A percentile compares a stretch with the other conserved stretches of the same genome.
Evolutionary conservation across 768 basidiomycete species (phyloP).

Genomic region (Terana coerulea): DNA sequence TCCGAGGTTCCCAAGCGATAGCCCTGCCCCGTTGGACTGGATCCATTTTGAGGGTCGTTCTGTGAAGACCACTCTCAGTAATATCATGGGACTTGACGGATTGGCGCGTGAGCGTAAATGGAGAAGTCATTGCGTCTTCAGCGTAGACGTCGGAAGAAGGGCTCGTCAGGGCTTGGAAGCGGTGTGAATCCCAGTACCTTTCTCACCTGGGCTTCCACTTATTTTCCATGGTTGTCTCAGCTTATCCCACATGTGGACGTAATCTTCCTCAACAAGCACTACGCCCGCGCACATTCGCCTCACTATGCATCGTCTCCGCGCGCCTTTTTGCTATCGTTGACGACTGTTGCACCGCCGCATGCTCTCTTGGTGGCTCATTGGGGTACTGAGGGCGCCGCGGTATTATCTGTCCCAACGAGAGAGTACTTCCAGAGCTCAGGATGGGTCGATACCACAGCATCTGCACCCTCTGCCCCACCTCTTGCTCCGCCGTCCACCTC

Average conservation of each 20-base stretch:
- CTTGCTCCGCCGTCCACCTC: not conserved
- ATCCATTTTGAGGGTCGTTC: slow-evolving; percentile 81
- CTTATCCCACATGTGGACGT: slow-evolving; percentile 81
- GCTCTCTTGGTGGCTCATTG: slow-evolving; percentile 81
- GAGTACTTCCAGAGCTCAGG: slow-evolving; percentile 86
- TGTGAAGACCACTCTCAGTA: slow-evolving; percentile 74
- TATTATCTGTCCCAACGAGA: slow-evolving; percentile 74
- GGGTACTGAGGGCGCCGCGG: slow-evolving; percentile 76
- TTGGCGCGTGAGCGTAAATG: slow-evolving; percentile 81
- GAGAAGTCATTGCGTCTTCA: slow-evolving; percentile 79
- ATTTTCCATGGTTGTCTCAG: slow-evolving; percentile 33
- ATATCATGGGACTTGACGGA: slow-evolving; percentile 76
- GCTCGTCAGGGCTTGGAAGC: slow-evolving; percentile 76
- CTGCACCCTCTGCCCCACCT: slow-evolving; percentile 20
- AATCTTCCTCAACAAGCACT: slow-evolving; percentile 72
- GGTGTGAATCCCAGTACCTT: slow-evolving; percentile 42
- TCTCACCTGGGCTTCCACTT: not conserved
- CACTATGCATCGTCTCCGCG: slow-evolving; percentile 65
- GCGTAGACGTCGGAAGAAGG: slow-evolving; percentile 71
- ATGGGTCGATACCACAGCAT: slow-evolving; percentile 52
- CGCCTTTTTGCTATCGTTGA: slow-evolving; percentile 71
- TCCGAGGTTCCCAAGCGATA: slow-evolving; percentile 40
- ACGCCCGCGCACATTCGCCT: slow-evolving; percentile 59
- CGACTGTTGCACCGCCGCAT: slow-evolving; percentile 63
- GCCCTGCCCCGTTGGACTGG: slow-evolving; percentile 83